Evolutionary conservation across 1,284 basidiomycete genomes (phyloP), one percentile per base, ranked within the genome.

Genomic region (Cutaneotrichosporon curvatum): DNA sequence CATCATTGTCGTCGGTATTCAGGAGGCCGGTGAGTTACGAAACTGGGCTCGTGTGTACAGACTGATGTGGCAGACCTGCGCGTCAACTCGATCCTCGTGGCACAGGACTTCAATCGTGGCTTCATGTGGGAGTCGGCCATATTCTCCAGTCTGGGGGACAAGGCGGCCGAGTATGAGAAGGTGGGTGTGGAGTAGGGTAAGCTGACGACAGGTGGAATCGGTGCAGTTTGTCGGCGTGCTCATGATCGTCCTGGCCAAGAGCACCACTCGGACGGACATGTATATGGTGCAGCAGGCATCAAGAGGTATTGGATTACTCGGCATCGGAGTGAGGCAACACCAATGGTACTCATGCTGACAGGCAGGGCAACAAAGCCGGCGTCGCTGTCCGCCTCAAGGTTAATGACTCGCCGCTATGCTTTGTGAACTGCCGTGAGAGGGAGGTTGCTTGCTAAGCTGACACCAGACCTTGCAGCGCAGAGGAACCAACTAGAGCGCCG

Each of bases 391-490:
- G 63, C 23, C 25, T 65, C 43, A 64, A 59, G 52, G 49, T 68
- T 0, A 50, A 52, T 43, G 65, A 71, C 31, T 72, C 73, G 2
- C 67, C 74, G 8, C 55, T 70, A 6, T 79, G 78, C 74, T 77
- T 74, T 57, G 75, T 80, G 30, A 74, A 80, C 40, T 78, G 59
- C 74, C 62, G 78, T 78, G 15, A 76, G 79, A 77, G 72, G 8
- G 67, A 14, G n/a, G 3, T n/a, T n/a, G 4, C 19, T 4, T 2
- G 19, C 14, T 11, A 8, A 31, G 25, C 28, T 37, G 30, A 43
- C 33, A 40, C 3, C 50, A 80, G 78, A 77, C 72, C 45, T 77
- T 70, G 47, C 79, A 71, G 64, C 78, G 70, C 60, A 76, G 73
- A 51, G 78, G 73, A 65, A 76, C 73, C 52, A 79, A 73, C 62